Evolutionary conservation across 2,329 filamentous ascomycete species (phyloP).

Genomic region (Colletotrichum costaricense): DNA sequence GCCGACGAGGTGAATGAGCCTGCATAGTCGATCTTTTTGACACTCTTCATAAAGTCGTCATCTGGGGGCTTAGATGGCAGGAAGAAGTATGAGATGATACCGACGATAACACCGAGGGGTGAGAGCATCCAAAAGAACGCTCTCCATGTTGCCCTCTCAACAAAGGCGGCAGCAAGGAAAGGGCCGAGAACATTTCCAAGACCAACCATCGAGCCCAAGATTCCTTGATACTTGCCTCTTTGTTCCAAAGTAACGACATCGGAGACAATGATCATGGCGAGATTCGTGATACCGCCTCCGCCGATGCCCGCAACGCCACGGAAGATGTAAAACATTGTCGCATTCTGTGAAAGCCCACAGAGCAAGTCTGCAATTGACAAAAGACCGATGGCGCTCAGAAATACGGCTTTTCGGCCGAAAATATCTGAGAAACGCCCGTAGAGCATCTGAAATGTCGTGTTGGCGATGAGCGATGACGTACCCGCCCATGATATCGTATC

Average conservation of each 20-base stretch:
- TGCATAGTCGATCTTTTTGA: constrained; percentile 68
- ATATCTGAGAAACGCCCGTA: constrained; percentile 73
- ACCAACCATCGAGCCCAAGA: constrained; percentile 52
- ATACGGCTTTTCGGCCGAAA: constrained; percentile 69
- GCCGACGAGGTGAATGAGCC: constrained; percentile 66
- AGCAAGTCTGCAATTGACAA: constrained; percentile 68
- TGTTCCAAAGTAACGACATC: constrained; percentile 70
- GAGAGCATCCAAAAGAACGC: constrained; percentile 60
- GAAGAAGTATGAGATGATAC: constrained; percentile 56
- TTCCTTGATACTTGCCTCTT: constrained; percentile 65
- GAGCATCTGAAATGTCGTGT: constrained; percentile 72
- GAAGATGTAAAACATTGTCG: constrained; percentile 70
- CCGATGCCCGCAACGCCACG: constrained; percentile 71
- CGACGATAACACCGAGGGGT: constrained; percentile 59
- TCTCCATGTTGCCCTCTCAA: constrained; percentile 52
- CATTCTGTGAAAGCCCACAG: constrained; percentile 66
- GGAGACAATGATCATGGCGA: constrained; percentile 71
- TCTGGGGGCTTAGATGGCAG: constrained; percentile 63
- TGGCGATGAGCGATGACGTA: constrained; percentile 64
- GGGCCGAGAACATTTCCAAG: constrained; percentile 56
- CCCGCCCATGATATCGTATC: constrained; percentile 68
- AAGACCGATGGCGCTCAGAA: constrained; percentile 62
- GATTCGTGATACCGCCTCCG: constrained; percentile 68
- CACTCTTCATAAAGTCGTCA: constrained; percentile 56
- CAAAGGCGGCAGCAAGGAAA: constrained; percentile 55